Evolutionary conservation across 352 stramenopile genomes (phyloP).

Genomic region (Phytophthora rubi): DNA sequence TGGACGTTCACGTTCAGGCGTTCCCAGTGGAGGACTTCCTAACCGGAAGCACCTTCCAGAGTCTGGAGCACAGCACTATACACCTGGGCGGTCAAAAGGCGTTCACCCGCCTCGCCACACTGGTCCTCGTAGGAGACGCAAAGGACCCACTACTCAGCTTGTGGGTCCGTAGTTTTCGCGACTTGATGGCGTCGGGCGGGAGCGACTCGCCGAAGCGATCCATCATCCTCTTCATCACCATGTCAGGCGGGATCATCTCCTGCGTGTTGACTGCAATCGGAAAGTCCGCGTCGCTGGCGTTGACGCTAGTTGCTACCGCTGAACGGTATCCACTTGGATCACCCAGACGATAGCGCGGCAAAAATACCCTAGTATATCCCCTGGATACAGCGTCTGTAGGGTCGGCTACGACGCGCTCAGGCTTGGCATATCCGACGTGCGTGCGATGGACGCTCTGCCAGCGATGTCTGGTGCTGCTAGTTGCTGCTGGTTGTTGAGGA

Average conservation of each 20-base stretch:
- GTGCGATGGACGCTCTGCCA: conserved; percentile 5
- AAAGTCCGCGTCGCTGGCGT: neutral
- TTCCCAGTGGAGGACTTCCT: too few relatives aligned
- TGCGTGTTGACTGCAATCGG: conserved; percentile 1
- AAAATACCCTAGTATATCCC: conserved; percentile 5
- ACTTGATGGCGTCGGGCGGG: neutral
- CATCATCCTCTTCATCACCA: neutral
- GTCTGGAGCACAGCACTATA: too few relatives aligned
- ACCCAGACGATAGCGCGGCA: conserved; percentile 1
- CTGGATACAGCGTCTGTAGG: neutral
- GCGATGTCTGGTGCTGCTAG: neutral
- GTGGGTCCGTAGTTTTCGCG: neutral
- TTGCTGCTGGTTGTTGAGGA: neutral
- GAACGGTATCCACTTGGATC: neutral
- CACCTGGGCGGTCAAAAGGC: too few relatives aligned
- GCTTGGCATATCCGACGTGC: neutral
- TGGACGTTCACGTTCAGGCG: too few relatives aligned
- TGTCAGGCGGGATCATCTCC: neutral
- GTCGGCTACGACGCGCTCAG: neutral
- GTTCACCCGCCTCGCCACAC: too few relatives aligned
- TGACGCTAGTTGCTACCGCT: neutral
- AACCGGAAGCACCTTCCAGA: too few relatives aligned
- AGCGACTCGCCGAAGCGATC: neutral
- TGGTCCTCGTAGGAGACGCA: neutral
- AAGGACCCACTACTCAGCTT: neutral